Base-by-base conservation (phyloP, 108 stramenopile genomes). In the Discostella pseudostelligera region DNA sequence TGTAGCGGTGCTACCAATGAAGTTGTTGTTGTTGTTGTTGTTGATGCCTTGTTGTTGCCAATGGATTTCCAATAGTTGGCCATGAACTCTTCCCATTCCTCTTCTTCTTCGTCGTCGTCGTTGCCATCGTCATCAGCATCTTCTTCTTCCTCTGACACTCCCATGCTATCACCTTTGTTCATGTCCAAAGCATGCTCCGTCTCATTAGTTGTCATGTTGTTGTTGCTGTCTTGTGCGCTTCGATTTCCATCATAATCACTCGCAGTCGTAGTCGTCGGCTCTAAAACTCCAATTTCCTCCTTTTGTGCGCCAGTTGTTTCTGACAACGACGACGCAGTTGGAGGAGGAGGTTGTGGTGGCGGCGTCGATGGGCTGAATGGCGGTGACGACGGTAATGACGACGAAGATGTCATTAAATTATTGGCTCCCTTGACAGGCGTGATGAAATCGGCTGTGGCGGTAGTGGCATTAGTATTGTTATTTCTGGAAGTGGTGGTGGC, bases 51-150 rank as follows among this genome's bases (percentile, higher is more conserved):
- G 35, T n/a, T 19, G 11, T 36, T 39, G 36, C 3, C 13, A n/a
- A 16, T 39, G 9, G 29, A 16, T 16, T 49, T 42, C 62, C 67
- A 76, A 39, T 76, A 76, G 40, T 47, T 44, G 1, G 47, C 60
- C 75, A 76, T 76, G 48, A 76, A 76, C 22, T 68, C 75, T 43
- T 76, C 75, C 75, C 75, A 76, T 68, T 64, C 46, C 47, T 12
- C 50, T 16, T 47, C 74, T 8, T 60, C 66, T 39, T 45, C 39
- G 22, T 62, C 39, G 9, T 67, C n/a, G 28, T 35, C 39, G 19
- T 43, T 37, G 24, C 35, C 43, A 17, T 25, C 37, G 51, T 71
- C 56, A n/a, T 35, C 25, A 14, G n/a, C 47, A n/a, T 66, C 51
- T 22, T 42, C 36, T 21, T 65, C 64, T 1, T 36, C 48, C 16